Conservation (phyloP, 1,284 basidiomycete species). For the Tilletia horrida region DNA sequence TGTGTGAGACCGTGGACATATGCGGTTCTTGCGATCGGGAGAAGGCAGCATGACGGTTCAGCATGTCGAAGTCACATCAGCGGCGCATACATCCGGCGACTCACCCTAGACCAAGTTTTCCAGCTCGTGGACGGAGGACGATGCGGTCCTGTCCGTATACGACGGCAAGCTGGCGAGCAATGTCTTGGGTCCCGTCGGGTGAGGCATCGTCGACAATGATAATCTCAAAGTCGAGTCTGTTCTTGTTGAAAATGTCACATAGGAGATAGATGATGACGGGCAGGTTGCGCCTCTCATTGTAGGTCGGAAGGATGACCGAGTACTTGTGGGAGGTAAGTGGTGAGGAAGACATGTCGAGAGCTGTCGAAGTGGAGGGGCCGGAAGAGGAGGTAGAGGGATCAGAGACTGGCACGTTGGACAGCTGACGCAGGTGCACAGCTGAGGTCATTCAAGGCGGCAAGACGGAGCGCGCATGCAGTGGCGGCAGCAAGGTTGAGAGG, state of each 20-base stretch:
- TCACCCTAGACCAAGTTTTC: constrained; percentile 82
- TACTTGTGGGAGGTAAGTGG: constrained; percentile 16
- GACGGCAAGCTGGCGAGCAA: constrained; percentile 71
- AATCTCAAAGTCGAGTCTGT: constrained; percentile 69
- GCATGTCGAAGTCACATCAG: no score
- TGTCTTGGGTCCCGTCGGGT: constrained; percentile 84
- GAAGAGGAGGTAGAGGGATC: constrained; percentile 10
- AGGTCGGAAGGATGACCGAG: constrained; percentile 78
- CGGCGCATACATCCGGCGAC: no score
- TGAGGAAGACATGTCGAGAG: constrained; percentile 16
- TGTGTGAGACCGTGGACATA: constrained; percentile 86
- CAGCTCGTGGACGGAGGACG: constrained; percentile 76
- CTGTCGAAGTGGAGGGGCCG: not conserved
- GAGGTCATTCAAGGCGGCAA: constrained; percentile 16
- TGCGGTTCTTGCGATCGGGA: constrained; percentile 68
- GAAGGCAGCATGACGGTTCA: no score
- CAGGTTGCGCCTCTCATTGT: constrained; percentile 86
- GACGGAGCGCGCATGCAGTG: not conserved
- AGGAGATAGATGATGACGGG: constrained; percentile 65
- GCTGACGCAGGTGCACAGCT: constrained; percentile 15
- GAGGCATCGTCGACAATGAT: constrained; percentile 86
- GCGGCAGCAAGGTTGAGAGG: not conserved
- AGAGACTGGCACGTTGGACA: constrained; percentile 17
- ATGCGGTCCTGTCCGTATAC: constrained; percentile 81
- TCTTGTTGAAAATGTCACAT: constrained; percentile 30